Evolutionary conservation across 495 filamentous ascomycete genomes (phyloP), one percentile per base, ranked within the genome.

Genomic region (Penicillium silybi): DNA sequence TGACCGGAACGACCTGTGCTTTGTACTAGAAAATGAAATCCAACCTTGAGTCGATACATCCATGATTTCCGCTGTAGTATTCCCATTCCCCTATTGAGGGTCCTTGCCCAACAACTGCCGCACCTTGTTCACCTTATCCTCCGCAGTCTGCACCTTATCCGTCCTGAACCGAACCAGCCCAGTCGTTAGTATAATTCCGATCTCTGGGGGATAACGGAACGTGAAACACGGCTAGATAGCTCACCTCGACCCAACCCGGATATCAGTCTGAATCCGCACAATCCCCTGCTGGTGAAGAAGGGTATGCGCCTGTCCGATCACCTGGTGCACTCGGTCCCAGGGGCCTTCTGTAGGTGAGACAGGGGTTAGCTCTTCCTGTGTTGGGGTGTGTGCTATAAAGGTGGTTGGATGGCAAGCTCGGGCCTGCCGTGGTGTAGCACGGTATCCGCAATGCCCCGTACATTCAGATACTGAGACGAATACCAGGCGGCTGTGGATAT

Each of bases 231-330:
- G 13, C 19, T 8, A 41, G 35, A 22, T 41, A 41, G 68, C 75
- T 55, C 64, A 92, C 89, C 89, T 85, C 47, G 87, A 86, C 6
- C 93, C 93, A 41, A 87, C 82, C 2, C 92, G 78, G 68, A 97
- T 95, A 68, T 93, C 90, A 37, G 82, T 87, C 73, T 98, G 93
- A 25, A 97, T 85, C 20, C 93, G 70, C 47, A 90, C 77, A 44
- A 90, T 81, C 23, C 92, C 93, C 44, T 83, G 84, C 57, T 85
- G 72, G 63, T 97, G 93, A 25, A 98, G 79, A 39, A 93, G 70
- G 4, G 78, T 80, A 72, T 98, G 93, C 15, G 89, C 90, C 69
- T 95, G 90, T 6, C 93, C 93, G 66, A 98, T 91, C 15, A 95
- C 79, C 48, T 72, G 78, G 80, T 93, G 90, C 27, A 96, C 91